Percentiles rank a stretch among this genome's conserved stretches.
phyloP scores from a whole-genome alignment of 805 yeast species.

The Torulaspora indica region DNA sequence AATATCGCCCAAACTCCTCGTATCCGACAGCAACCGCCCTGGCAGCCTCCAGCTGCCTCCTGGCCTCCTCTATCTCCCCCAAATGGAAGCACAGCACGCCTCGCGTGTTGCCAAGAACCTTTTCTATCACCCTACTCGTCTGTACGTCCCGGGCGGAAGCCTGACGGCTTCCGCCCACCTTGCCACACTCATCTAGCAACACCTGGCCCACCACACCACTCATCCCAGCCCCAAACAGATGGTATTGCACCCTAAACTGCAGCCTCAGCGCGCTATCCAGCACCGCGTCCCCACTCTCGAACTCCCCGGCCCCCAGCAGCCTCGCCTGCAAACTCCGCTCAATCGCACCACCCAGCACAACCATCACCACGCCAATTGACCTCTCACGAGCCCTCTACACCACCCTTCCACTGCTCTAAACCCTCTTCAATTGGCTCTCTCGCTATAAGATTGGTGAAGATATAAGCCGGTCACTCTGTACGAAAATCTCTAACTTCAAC shows the following conservation, averaged over 20 bases:
- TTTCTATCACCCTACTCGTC: constrained; percentile 13
- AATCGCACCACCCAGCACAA: constrained; percentile 9
- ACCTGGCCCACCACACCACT: constrained; percentile 16
- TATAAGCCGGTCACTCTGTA: neutral
- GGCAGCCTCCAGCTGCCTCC: constrained; percentile 10
- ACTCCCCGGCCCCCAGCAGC: constrained; percentile 27
- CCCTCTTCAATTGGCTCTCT: neutral
- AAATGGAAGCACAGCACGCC: constrained; percentile 19
- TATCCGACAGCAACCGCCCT: constrained; percentile 4
- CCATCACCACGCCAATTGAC: constrained; percentile 6
- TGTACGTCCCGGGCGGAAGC: neutral
- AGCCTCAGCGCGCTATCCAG: constrained; percentile 26
- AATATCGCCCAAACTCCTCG: constrained; percentile 14
- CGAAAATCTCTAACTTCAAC: neutral
- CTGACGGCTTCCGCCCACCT: constrained; percentile 9
- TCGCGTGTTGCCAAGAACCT: constrained; percentile 19
- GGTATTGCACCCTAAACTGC: constrained; percentile 31
- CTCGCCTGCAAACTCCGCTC: constrained; percentile 23
- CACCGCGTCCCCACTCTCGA: constrained; percentile 18
- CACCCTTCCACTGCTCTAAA: neutral
- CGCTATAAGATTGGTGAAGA: neutral
- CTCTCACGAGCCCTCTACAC: neutral
- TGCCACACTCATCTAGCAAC: constrained; percentile 20
- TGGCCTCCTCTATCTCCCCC: constrained; percentile 11
- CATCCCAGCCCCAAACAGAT: constrained; percentile 21